Evolutionary conservation across 805 yeast species (phyloP).

Genomic region (Candida michaelii): DNA sequence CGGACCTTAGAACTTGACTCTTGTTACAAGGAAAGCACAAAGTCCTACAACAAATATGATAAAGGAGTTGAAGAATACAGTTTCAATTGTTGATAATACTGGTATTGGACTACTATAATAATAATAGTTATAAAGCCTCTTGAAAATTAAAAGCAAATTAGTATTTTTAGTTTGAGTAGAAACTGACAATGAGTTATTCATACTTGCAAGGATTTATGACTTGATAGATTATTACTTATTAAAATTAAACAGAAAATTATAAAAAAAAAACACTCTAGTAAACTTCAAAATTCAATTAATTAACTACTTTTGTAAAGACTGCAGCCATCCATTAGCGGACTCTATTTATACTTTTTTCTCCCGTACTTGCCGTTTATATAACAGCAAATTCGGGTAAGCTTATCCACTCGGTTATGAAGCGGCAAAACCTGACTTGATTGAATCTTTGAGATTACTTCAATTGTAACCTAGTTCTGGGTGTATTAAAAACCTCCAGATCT

Average conservation of each 20-base stretch:
- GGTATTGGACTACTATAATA: conserved; percentile 29
- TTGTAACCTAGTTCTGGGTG: no score
- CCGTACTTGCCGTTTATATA: conserved; percentile 2
- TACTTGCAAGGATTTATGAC: no score
- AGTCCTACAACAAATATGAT: conserved; percentile 12
- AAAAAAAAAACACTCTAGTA: no score
- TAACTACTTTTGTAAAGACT: background rate
- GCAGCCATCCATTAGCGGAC: background rate
- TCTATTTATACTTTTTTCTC: background rate
- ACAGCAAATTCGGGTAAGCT: background rate
- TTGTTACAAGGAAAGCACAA: background rate
- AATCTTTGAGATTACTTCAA: no score
- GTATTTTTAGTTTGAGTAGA: background rate
- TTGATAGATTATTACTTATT: no score
- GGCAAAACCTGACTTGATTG: background rate
- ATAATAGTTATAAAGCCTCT: conserved; percentile 15
- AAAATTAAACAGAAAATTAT: no score
- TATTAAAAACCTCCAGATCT: no score
- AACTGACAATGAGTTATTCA: background rate
- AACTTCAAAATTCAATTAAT: background rate
- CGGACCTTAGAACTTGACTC: background rate
- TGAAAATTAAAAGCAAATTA: background rate
- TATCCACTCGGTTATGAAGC: background rate
- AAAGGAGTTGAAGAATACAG: conserved; percentile 20
- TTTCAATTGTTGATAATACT: conserved; percentile 26